These are phyloP conservation scores for Porcisia deanei DNA, from an alignment of 208 protist genomes.

Conservation along the genomic window DNA sequence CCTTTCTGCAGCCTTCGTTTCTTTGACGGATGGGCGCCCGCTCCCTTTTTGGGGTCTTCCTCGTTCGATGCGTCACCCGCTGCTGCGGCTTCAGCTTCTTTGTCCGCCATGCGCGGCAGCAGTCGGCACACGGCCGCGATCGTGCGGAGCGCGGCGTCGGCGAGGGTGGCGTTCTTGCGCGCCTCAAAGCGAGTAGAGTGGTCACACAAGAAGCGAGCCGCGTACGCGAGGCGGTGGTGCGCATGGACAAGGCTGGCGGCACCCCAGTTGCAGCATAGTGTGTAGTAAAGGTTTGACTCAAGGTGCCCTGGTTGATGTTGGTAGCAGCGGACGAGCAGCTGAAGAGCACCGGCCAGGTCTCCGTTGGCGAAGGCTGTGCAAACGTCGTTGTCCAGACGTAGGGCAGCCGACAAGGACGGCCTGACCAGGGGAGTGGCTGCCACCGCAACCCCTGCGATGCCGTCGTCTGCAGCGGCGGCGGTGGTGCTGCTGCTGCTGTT, in stretches of 20 bases:
- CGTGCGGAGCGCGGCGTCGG: slow-evolving; percentile 59
- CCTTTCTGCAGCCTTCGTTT: slow-evolving; percentile 12
- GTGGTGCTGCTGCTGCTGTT: too few relatives aligned
- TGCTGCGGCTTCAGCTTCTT: slow-evolving; percentile 6
- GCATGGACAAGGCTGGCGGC: slow-evolving; percentile 61
- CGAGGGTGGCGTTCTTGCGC: slow-evolving; percentile 53
- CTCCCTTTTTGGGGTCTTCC: not conserved
- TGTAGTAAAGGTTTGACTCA: slow-evolving; percentile 69
- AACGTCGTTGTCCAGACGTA: slow-evolving; percentile 67
- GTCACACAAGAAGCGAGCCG: slow-evolving; percentile 56
- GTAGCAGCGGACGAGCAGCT: slow-evolving; percentile 61
- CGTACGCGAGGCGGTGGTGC: slow-evolving; percentile 76
- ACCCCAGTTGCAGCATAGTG: slow-evolving; percentile 64
- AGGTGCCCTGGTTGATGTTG: slow-evolving; percentile 43
- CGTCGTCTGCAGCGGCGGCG: not conserved
- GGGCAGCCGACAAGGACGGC: not conserved
- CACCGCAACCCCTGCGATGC: not conserved
- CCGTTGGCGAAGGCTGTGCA: slow-evolving; percentile 69
- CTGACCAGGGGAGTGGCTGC: not conserved
- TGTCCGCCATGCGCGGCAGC: slow-evolving; percentile 44
- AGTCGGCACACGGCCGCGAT: slow-evolving; percentile 41
- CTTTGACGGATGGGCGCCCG: slow-evolving; percentile 11
- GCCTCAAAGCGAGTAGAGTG: slow-evolving; percentile 46
- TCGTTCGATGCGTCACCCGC: slow-evolving; percentile 1
- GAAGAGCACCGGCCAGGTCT: slow-evolving; percentile 49